Percentiles rank a stretch among this genome's conserved stretches.
Conservation (phyloP, 2,329 filamentous ascomycete species). For the Ophidiomyces ophidiicola region DNA sequence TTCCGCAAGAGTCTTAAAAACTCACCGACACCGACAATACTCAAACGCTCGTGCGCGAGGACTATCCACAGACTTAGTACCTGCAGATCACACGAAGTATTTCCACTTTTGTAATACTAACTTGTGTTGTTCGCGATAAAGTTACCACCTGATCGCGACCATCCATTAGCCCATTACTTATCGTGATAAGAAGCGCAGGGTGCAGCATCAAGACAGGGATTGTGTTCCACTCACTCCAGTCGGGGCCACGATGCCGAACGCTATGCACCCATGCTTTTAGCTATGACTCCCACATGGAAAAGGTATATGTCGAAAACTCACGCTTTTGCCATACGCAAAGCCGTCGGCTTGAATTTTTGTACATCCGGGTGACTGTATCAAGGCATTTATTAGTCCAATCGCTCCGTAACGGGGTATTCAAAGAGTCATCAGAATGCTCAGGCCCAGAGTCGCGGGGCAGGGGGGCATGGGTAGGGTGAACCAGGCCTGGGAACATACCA, state of each 20-base stretch:
- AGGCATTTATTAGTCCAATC: not conserved
- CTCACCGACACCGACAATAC: conserved; percentile 91
- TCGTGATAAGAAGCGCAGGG: not conserved
- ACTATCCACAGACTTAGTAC: conserved; percentile 43
- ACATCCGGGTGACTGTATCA: conserved; percentile 67
- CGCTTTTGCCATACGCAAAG: conserved; percentile 87
- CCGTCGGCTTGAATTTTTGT: conserved; percentile 89
- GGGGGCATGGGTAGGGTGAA: conserved; percentile 8
- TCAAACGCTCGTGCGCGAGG: conserved; percentile 91
- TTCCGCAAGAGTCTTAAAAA: conserved; percentile 16
- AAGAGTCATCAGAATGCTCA: not conserved
- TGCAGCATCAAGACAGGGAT: conserved; percentile 15
- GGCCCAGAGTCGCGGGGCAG: not conserved
- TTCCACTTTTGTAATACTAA: conserved; percentile 36
- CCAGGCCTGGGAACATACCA: conserved; percentile 45
- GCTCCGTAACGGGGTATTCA: not conserved
- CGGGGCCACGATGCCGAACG: conserved; percentile 88
- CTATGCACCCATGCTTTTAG: conserved; percentile 37
- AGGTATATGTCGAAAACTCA: conserved; percentile 41
- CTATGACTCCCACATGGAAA: not conserved
- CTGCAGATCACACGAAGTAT: conserved; percentile 13
- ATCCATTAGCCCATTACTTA: not conserved
- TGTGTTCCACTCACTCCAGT: conserved; percentile 69
- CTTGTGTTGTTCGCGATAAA: conserved; percentile 83
- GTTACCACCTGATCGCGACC: conserved; percentile 62